phyloP scores from a whole-genome alignment of 2,329 filamentous ascomycete genomes.

The Metarhizium robertsii region DNA sequence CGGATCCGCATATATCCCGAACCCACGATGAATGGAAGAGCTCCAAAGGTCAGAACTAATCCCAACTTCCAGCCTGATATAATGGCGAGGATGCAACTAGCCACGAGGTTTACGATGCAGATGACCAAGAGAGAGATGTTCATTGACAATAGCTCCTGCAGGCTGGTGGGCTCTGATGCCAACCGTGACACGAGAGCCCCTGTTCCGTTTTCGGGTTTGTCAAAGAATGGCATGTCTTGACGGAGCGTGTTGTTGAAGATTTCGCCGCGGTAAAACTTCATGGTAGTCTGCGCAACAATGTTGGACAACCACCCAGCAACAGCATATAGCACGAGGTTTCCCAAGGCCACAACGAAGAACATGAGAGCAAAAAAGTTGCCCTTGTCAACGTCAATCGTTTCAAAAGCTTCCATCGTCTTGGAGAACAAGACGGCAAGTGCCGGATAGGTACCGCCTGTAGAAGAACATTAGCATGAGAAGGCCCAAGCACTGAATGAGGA shows the following conservation, averaged over 20 bases:
- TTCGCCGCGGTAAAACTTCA: conserved; percentile 26
- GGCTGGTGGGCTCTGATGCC: conserved; percentile 31
- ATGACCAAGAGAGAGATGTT: conserved; percentile 39
- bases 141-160: conserved; percentile 40
- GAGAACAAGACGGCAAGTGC: conserved; percentile 31
- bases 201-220: conserved; percentile 25
- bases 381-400: conserved; percentile 16
- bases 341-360: conserved; percentile 45
- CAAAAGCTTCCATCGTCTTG: conserved; percentile 25
- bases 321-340: conserved; percentile 34
- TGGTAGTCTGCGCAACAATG: conserved; percentile 23
- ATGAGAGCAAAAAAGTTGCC: conserved; percentile 46
- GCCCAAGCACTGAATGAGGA: neutral
- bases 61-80: conserved; percentile 40
- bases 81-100: conserved; percentile 35
- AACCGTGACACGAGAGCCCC: conserved; percentile 29
- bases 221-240: conserved; percentile 43
- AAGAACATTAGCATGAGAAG: neutral
- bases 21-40: conserved; percentile 33
- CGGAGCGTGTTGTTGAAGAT: conserved; percentile 42
- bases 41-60: conserved; percentile 35
- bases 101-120: conserved; percentile 34
- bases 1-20: conserved; percentile 39
- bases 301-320: conserved; percentile 27
- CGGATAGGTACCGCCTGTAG: conserved; percentile 27